Base-by-base conservation (phyloP, 1,284 basidiomycete species). In the Pascua guehoae region DNA sequence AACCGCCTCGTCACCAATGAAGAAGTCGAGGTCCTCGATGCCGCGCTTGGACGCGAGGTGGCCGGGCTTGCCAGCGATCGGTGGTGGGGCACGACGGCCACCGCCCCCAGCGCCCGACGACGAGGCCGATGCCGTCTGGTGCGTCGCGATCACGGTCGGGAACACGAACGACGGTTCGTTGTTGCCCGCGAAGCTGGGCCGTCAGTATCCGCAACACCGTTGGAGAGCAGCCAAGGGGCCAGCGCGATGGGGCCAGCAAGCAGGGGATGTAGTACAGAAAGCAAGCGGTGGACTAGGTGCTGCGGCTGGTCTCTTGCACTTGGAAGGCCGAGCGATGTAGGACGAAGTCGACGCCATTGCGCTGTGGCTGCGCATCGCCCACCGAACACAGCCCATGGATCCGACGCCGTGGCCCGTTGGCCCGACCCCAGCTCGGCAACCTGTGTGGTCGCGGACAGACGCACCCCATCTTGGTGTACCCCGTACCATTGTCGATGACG, bases 21-120 rank as follows among this genome's bases (percentile, higher is more conserved):
- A 97, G 81, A 98, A 99, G 80, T 99, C 96, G 64, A 98, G 87
- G 77, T 99, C 96, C 78, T 99, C 96, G 47, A 98, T 91, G 11
- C 96, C 96, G 61, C 96, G 87, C 80, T 98, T 98, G 58, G 89
- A 91, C 5, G 96, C 95, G 54, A 97, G 85, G 77, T 94, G 86
- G 4, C 89, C 88, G 8, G 95, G 93, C 78, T 95, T 97, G 51
- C 84, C 81, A 17, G 86, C 73, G 15, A 78, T 70, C 32, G 78
- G 72, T 76, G 49, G 85, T 51, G 74, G 88, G 16, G 69, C 68
- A 41, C 69, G 63, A 4, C 71, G 71, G 11, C 66, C 70, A 5
- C 61, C 56, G 18, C 59, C 58, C 11, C 60, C 62, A 9, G 51
- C 46, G 1, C 83, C 60, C 8, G 68, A 52, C 9, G 85, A 80